A percentile compares a stretch with the other conserved stretches of the same genome.
These are phyloP conservation scores for Acacia crassicarpa DNA, from an alignment of 306 rosid species.

Conservation along the genomic window DNA sequence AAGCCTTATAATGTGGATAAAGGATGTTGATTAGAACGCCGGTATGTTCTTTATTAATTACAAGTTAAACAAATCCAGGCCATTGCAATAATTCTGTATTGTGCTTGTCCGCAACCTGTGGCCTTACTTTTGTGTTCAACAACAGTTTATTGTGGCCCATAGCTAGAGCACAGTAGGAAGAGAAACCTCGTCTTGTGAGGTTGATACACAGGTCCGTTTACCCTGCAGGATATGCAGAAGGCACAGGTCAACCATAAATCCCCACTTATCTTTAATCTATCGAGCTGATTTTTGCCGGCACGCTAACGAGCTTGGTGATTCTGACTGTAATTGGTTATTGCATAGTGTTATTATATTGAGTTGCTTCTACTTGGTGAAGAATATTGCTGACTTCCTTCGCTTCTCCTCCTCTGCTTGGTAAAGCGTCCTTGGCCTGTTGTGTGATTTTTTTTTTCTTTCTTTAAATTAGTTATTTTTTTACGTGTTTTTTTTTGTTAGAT, in stretches of 20 bases:
- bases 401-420: conserved; percentile 26
- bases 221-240: conserved; percentile 34
- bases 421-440: conserved; percentile 1
- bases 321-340: background rate
- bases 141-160: conserved; percentile 29
- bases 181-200: conserved; percentile 29
- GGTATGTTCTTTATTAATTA: background rate
- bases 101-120: conserved; percentile 14
- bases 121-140: conserved; percentile 33
- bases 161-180: conserved; percentile 13
- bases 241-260: conserved; percentile 30
- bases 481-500: background rate
- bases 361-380: conserved; percentile 24
- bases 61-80: conserved; percentile 30
- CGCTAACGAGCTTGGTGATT: conserved; percentile 20
- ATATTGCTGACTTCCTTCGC: conserved; percentile 29
- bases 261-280: conserved; percentile 24
- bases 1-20: conserved; percentile 42
- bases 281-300: conserved; percentile 36
- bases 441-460: background rate
- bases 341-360: background rate
- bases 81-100: conserved; percentile 17
- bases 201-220: conserved; percentile 27
- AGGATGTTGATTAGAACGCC: conserved; percentile 43
- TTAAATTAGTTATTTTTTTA: background rate